phyloP scores from a whole-genome alignment of 1,284 basidiomycete species.

The Blastosporella zonata region DNA sequence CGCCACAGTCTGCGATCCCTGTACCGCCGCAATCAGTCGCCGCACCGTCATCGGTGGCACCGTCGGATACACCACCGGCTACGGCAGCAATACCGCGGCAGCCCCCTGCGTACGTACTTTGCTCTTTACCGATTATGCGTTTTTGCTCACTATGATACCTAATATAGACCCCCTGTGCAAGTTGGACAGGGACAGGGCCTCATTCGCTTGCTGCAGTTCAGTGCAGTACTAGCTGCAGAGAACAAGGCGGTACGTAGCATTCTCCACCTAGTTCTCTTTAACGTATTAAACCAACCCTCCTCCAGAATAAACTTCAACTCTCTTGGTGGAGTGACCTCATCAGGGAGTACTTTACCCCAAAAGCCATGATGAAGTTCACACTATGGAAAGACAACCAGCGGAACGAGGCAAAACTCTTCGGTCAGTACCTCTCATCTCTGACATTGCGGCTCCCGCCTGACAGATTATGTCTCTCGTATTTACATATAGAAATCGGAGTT shows the following conservation, averaged over 20 bases:
- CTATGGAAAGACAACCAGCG: constrained; percentile 77
- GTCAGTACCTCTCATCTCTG: constrained; percentile 37
- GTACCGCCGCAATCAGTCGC: constrained; percentile 10
- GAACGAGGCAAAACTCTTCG: constrained; percentile 75
- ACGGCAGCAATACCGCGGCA: constrained; percentile 13
- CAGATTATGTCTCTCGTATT: constrained; percentile 2
- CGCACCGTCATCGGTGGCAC: constrained; percentile 6
- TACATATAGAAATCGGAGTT: constrained; percentile 60
- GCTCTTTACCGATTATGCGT: constrained; percentile 12
- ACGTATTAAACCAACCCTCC: background rate
- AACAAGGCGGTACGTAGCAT: constrained; percentile 39
- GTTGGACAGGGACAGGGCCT: constrained; percentile 60
- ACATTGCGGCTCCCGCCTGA: constrained; percentile 4
- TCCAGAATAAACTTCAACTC: constrained; percentile 52
- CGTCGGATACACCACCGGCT: constrained; percentile 14
- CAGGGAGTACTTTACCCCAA: constrained; percentile 61
- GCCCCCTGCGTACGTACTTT: constrained; percentile 17
- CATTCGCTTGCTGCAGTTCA: constrained; percentile 61
- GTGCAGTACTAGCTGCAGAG: constrained; percentile 55
- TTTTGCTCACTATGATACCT: constrained; percentile 4
- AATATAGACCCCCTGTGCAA: constrained; percentile 20
- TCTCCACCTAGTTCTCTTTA: constrained; percentile 9
- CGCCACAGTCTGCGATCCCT: constrained; percentile 16
- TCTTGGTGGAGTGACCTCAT: constrained; percentile 64
- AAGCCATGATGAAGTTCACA: constrained; percentile 68